Conservation (phyloP, 2,329 filamentous ascomycete species). For the Magnaporthales sp. region DNA sequence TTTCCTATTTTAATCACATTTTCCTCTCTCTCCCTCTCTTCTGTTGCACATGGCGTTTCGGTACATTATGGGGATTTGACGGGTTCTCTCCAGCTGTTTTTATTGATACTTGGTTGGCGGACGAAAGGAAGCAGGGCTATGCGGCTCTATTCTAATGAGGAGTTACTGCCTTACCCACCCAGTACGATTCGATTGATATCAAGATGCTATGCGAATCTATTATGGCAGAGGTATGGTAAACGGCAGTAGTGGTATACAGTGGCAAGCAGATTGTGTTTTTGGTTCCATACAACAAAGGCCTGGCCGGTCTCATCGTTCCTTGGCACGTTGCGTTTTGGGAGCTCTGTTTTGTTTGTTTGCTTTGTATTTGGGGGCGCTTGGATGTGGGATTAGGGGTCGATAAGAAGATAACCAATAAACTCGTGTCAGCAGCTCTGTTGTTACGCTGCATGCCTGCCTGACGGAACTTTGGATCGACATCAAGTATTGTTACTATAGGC, state of each 20-base stretch:
- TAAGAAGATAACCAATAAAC: background rate
- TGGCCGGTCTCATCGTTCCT: too few relatives aligned
- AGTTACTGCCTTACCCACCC: background rate
- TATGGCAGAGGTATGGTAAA: background rate
- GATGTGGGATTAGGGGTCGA: background rate
- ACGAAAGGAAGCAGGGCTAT: background rate
- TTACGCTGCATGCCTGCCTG: background rate
- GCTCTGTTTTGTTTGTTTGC: background rate
- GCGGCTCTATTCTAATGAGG: background rate
- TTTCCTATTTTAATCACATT: background rate
- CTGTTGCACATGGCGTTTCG: background rate
- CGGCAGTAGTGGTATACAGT: background rate
- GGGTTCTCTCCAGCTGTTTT: background rate
- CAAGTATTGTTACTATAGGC: background rate
- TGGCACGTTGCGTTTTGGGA: background rate
- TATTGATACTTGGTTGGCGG: background rate
- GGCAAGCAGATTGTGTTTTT: background rate
- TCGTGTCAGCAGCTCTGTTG: background rate
- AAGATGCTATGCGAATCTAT: background rate
- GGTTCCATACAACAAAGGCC: too few relatives aligned
- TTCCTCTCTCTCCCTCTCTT: background rate
- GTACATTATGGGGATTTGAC: background rate
- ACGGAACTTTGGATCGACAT: background rate
- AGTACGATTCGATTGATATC: too few relatives aligned
- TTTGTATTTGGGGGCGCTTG: background rate